Percentiles rank a stretch among this genome's conserved stretches.
Evolutionary conservation across 2,329 filamentous ascomycete genomes (phyloP).

Genomic region (Phyllachora maydis): DNA sequence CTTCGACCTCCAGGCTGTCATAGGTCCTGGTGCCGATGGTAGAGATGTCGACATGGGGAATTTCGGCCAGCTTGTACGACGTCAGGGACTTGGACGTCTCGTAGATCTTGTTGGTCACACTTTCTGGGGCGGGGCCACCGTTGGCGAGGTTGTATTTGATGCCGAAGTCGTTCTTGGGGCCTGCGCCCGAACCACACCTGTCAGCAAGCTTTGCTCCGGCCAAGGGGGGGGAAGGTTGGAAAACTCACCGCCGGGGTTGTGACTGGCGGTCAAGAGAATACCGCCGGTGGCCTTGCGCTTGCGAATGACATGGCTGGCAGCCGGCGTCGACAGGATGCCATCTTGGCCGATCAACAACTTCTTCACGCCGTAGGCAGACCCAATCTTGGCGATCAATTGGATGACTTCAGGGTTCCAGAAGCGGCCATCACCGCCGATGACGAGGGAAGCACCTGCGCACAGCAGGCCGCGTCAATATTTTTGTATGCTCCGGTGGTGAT

Average conservation of each 20-base stretch:
- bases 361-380: slow-evolving; percentile 93
- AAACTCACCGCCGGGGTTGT: slow-evolving; percentile 98
- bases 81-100: slow-evolving; percentile 75
- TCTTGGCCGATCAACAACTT: slow-evolving; percentile 93
- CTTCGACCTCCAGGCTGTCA: slow-evolving; percentile 76
- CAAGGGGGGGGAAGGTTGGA: too few species aligned
- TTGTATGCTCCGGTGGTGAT: slow-evolving; percentile 2
- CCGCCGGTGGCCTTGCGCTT: slow-evolving; percentile 90
- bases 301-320: slow-evolving; percentile 87
- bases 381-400: slow-evolving; percentile 92
- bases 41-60: slow-evolving; percentile 68
- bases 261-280: slow-evolving; percentile 89
- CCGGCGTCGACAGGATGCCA: slow-evolving; percentile 90
- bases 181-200: slow-evolving; percentile 14
- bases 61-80: slow-evolving; percentile 79
- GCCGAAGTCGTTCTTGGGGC: slow-evolving; percentile 85
- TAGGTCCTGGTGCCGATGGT: slow-evolving; percentile 71
- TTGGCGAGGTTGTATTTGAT: slow-evolving; percentile 99
- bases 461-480: slow-evolving; percentile 1
- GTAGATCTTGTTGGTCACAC: slow-evolving; percentile 95
- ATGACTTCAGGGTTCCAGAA: slow-evolving; percentile 96
- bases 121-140: slow-evolving; percentile 85
- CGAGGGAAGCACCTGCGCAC: slow-evolving; percentile 48
- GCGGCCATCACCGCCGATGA: slow-evolving; percentile 92
- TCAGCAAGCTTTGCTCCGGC: too few species aligned